Percentiles rank a stretch among this genome's conserved stretches.
Evolutionary conservation across 768 basidiomycete species (phyloP).

Genomic region (Strobilomyces dryophilus): DNA sequence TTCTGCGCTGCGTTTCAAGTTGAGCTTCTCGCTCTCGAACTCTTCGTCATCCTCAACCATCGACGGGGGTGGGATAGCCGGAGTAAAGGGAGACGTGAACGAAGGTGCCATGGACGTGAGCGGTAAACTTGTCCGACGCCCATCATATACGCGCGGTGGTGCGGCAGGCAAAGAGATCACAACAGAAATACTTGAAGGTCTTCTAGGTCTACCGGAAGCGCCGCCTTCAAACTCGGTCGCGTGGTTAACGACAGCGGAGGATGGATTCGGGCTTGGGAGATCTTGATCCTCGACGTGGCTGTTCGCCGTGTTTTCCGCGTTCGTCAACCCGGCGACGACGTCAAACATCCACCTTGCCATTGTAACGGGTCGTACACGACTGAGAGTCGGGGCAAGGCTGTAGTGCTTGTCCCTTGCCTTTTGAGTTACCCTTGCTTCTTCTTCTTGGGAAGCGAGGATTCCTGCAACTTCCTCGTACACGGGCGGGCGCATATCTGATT

Average conservation of each 20-base stretch:
- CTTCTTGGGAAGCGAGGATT: constrained; percentile 43
- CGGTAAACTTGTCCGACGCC: constrained; percentile 50
- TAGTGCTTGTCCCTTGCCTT: constrained; percentile 35
- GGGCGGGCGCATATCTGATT: constrained; percentile 25
- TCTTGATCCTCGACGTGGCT: neutral
- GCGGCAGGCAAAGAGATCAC: constrained; percentile 29
- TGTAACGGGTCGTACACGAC: constrained; percentile 49
- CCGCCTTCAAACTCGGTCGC: constrained; percentile 20
- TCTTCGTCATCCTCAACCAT: constrained; percentile 36
- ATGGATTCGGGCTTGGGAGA: constrained; percentile 20
- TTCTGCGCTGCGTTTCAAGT: constrained; percentile 36
- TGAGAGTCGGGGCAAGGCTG: constrained; percentile 35
- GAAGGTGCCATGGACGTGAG: constrained; percentile 56
- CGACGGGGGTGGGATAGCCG: neutral
- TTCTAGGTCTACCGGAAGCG: constrained; percentile 14
- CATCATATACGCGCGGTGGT: constrained; percentile 29
- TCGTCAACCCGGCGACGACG: constrained; percentile 63
- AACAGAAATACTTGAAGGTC: constrained; percentile 36
- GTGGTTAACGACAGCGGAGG: constrained; percentile 18
- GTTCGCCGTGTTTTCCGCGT: constrained; percentile 19
- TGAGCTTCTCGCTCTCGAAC: constrained; percentile 45
- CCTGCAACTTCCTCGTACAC: constrained; percentile 41
- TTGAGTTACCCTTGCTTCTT: constrained; percentile 31
- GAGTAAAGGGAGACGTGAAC: constrained; percentile 25
- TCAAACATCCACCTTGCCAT: constrained; percentile 74